Percentiles rank a stretch among this genome's conserved stretches.
Evolutionary conservation across 805 yeast genomes (phyloP).

Genomic region (Citeromyces nyonsensis): DNA sequence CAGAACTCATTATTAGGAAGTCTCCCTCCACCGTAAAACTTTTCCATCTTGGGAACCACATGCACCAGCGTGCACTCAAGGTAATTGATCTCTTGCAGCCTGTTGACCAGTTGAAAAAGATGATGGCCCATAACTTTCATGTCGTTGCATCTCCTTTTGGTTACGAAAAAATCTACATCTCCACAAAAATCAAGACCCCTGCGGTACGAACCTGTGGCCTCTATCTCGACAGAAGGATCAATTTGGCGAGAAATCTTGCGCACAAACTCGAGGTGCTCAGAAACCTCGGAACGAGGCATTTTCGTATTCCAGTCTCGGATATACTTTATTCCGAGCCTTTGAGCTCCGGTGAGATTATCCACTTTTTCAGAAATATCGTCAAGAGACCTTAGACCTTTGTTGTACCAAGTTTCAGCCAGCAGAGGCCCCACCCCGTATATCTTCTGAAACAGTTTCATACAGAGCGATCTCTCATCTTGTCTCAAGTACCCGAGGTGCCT

Average conservation of each 20-base stretch:
- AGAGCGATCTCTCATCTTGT: conserved; percentile 9
- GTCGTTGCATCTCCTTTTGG: conserved; percentile 16
- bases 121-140: conserved; percentile 6
- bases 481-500: conserved; percentile 5
- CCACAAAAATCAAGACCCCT: conserved; percentile 30
- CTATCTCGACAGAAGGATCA: conserved; percentile 18
- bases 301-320: conserved; percentile 27
- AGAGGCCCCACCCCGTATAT: conserved; percentile 34
- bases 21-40: conserved; percentile 20
- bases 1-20: conserved; percentile 16
- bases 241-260: conserved; percentile 9
- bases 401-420: conserved; percentile 22
- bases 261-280: conserved; percentile 20
- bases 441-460: conserved; percentile 17
- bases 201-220: conserved; percentile 35
- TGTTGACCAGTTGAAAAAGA: conserved; percentile 6
- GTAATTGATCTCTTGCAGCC: conserved; percentile 6
- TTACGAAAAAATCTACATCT: conserved; percentile 35
- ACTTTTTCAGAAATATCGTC: conserved; percentile 16
- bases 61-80: conserved; percentile 7
- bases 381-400: conserved; percentile 19
- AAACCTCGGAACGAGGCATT: conserved; percentile 29
- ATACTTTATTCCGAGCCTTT: conserved; percentile 24
- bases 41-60: conserved; percentile 6
- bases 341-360: conserved; percentile 9